phyloP scores from a whole-genome alignment of 2,329 filamentous ascomycete genomes.

The Fusarium algeriense region DNA sequence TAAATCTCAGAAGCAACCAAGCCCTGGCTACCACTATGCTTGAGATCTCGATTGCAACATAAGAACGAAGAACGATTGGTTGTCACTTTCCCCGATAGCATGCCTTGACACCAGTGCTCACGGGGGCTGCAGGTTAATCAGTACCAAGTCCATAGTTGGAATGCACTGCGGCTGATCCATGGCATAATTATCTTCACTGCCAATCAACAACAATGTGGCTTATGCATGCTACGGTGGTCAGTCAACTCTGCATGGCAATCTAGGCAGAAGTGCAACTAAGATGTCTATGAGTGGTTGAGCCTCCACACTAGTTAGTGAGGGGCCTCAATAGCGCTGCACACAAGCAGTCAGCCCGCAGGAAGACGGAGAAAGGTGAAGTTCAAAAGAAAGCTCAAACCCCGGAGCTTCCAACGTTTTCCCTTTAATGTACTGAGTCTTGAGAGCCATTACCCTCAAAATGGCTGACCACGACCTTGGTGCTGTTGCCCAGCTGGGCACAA shows the following conservation, averaged over 20 bases:
- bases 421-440: rapidly evolving
- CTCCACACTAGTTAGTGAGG: not conserved
- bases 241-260: not conserved
- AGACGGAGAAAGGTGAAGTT: not conserved
- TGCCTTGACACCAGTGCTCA: not conserved
- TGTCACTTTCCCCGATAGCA: not conserved
- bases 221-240: constrained; percentile 2
- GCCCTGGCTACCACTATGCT: no score
- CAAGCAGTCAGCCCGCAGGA: not conserved
- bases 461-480: not conserved
- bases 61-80: not conserved
- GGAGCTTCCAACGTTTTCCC: rapidly evolving
- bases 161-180: not conserved
- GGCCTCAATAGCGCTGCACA: not conserved
- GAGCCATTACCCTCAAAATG: not conserved
- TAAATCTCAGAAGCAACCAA: rapidly evolving
- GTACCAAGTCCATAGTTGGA: not conserved
- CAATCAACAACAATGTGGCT: not conserved
- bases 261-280: constrained; percentile 7
- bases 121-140: not conserved
- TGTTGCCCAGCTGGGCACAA: constrained; percentile 5
- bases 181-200: not conserved
- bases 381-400: not conserved
- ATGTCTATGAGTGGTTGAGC: not conserved
- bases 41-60: not conserved